Evolutionary conservation across 2,329 filamentous ascomycete genomes (phyloP).

Genomic region (Lojkania enalia): DNA sequence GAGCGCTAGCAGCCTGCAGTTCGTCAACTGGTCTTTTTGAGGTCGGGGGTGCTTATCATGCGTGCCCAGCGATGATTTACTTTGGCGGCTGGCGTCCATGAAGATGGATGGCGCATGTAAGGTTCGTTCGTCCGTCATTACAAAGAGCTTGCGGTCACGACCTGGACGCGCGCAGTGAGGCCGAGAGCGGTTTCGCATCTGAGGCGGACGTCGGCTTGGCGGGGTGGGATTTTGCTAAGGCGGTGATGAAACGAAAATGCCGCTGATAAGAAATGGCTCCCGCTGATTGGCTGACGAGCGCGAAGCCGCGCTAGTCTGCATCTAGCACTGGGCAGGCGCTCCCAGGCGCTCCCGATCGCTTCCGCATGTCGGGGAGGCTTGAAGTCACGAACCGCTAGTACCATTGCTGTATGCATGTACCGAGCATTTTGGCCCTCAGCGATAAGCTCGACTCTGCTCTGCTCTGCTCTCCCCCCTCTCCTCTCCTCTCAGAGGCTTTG

Average conservation of each 20-base stretch:
- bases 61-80: not conserved
- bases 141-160: not conserved
- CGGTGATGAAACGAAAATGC: constrained; percentile 21
- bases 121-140: too few species aligned
- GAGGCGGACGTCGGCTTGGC: constrained; percentile 35
- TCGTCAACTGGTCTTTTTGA: not conserved
- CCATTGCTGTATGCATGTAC: constrained; percentile 10
- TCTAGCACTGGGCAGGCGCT: not conserved
- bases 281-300: constrained; percentile 17
- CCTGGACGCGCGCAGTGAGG: not conserved
- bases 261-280: constrained; percentile 14
- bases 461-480: not conserved
- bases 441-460: constrained; percentile 7
- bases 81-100: too few species aligned
- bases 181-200: constrained; percentile 22
- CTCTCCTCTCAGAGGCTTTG: not conserved
- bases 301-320: not conserved
- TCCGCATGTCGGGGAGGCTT: not conserved
- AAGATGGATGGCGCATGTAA: too few species aligned
- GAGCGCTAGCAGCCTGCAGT: not conserved
- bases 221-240: constrained; percentile 26
- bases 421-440: constrained; percentile 12
- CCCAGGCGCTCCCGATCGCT: not conserved
- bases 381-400: not conserved
- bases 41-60: not conserved